Conservation (phyloP, 257 asterid genomes). For the Solanum clarkiae region DNA sequence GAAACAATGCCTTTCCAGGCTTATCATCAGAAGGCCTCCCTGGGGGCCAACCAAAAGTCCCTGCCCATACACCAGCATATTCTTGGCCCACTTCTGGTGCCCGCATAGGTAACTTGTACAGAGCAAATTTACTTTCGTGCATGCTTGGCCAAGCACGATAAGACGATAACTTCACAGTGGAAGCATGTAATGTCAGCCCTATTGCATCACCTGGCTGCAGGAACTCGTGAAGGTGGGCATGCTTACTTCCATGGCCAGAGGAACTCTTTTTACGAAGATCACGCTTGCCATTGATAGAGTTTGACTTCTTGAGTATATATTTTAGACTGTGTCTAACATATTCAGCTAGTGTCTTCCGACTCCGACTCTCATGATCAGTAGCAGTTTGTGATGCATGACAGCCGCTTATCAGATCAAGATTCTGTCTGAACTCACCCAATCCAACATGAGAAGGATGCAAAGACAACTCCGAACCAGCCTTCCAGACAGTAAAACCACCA, state of each 20-base stretch:
- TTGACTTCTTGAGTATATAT: constrained; percentile 61
- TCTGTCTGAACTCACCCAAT: constrained; percentile 38
- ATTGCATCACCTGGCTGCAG: constrained; percentile 50
- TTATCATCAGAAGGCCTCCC: constrained; percentile 59
- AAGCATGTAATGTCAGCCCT: constrained; percentile 51
- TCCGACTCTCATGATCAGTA: constrained; percentile 13
- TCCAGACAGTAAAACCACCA: constrained; percentile 26
- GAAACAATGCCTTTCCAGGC: constrained; percentile 71
- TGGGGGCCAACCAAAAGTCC: constrained; percentile 91
- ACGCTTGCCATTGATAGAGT: constrained; percentile 27
- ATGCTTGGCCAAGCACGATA: constrained; percentile 86
- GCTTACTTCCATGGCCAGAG: constrained; percentile 35
- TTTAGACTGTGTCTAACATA: constrained; percentile 50
- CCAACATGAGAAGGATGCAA: constrained; percentile 40
- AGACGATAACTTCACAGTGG: constrained; percentile 55
- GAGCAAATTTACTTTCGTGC: constrained; percentile 77
- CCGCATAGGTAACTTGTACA: constrained; percentile 60
- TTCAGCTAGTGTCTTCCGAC: constrained; percentile 46
- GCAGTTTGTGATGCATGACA: constrained; percentile 21
- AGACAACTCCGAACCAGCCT: constrained; percentile 23
- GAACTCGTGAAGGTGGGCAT: constrained; percentile 62
- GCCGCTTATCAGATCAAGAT: constrained; percentile 27
- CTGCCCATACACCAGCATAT: constrained; percentile 83
- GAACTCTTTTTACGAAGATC: constrained; percentile 27
- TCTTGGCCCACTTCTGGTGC: constrained; percentile 41